Base-by-base conservation (phyloP, 768 basidiomycete species). In the Mycena amicta region DNA sequence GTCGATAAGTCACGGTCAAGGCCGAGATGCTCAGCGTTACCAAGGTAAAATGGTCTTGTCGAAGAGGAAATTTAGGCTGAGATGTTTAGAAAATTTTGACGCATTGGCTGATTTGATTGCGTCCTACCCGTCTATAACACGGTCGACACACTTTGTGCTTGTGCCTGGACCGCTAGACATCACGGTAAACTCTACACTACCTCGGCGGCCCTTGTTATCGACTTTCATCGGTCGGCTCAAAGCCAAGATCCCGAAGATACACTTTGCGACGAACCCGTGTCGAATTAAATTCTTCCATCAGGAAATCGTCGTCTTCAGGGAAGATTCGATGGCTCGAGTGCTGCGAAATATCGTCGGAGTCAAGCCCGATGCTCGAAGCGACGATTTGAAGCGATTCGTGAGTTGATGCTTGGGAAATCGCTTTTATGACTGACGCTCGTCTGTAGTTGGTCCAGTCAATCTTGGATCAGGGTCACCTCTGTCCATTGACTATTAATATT, bases 91-190 rank as follows among this genome's bases (percentile, higher is more conserved):
- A 61, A 88, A 88, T 63, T 98, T 99, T 69, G 90, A 93, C 66
- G 80, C 84, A 0, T 77, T 99, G 25, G 93, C 90, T 4, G 92
- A 94, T 63, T 79, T 98, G 29, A 88, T 99, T 57, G 77, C 86
- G 4, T 82, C 86, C 5, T 97, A 94, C 67, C 89, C 93, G 2
- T 71, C 80, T 45, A 88, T 98, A 51, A 84, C 87, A 22, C 83
- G 87, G 5, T 75, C 75, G 43, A 94, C 95, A 0, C 93, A 95
- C 69, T 97, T 98, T 72, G 84, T 98, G 53, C 86, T 99, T 62
- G 89, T 98, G 22, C 97, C 97, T 4, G 97, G 97, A 5, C 97
- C 97, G 2, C 76, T 92, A 51, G 97, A 99, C 74, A 82, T 96
- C 25, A 87, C 90, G 1, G 78, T 90, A 54, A 93, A 93, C 55